phyloP scores from a whole-genome alignment of 108 stramenopile species.

The Heterococcus sp. region DNA sequence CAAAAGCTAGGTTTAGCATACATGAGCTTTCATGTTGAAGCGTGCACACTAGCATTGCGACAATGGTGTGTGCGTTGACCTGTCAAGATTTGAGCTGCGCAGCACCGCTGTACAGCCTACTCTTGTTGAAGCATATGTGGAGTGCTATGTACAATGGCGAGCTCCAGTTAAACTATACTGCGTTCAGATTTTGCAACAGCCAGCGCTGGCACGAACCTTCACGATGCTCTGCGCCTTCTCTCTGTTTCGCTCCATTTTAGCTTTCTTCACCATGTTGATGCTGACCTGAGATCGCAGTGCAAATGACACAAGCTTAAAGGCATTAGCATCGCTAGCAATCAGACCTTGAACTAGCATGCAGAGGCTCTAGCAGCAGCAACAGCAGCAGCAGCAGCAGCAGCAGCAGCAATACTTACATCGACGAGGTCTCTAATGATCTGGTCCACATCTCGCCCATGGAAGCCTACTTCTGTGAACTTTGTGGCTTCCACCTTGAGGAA shows the following conservation, averaged over 20 bases:
- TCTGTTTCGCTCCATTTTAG: constrained; percentile 71
- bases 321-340: not conserved
- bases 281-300: constrained; percentile 20
- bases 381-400: not conserved
- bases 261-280: constrained; percentile 82
- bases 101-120: not conserved
- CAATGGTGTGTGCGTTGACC: too few species aligned
- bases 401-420: constrained; percentile 61
- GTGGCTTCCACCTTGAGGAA: constrained; percentile 99
- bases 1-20: too few species aligned
- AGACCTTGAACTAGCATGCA: not conserved
- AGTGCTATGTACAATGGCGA: too few species aligned
- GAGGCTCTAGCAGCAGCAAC: not conserved
- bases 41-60: too few species aligned
- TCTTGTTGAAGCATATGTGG: too few species aligned
- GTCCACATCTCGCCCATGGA: constrained; percentile 97
- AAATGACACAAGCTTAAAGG: not conserved
- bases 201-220: not conserved
- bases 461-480: constrained; percentile 99
- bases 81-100: too few species aligned
- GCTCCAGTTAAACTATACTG: too few species aligned
- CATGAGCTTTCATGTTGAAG: too few species aligned
- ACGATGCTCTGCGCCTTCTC: constrained; percentile 48
- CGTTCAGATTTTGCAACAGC: too few species aligned
- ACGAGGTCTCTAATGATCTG: constrained; percentile 97